Evolutionary conservation across 169 alveolate genomes (phyloP).

Genomic region (Plasmodium sp.): DNA sequence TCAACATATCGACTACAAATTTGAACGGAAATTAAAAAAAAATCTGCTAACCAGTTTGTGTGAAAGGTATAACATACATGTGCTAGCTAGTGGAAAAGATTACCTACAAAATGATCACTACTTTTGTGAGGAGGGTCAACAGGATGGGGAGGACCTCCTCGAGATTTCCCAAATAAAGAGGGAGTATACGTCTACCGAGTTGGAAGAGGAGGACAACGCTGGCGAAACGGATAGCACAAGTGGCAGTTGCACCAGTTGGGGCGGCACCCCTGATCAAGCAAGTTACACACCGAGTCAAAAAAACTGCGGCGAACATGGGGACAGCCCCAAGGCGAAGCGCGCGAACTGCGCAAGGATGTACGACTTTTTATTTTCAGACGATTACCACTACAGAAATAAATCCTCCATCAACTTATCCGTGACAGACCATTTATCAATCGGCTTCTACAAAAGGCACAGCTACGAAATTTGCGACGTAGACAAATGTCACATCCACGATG

Average conservation of each 20-base stretch:
- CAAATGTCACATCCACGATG: conserved; percentile 67
- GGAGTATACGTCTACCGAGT: conserved; percentile 8
- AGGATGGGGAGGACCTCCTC: background rate
- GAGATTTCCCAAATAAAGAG: conserved; percentile 41
- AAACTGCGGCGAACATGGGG: background rate
- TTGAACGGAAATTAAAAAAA: conserved; percentile 42
- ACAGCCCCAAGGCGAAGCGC: background rate
- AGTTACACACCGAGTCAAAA: background rate
- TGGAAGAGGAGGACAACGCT: background rate
- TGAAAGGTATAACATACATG: conserved; percentile 40
- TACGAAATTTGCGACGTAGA: conserved; percentile 69
- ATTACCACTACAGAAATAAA: conserved; percentile 70
- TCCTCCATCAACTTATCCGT: conserved; percentile 59
- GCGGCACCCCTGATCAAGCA: background rate
- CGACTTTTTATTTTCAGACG: conserved; percentile 45
- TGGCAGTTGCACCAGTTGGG: background rate
- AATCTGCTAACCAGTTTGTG: conserved; percentile 39
- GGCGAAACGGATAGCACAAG: background rate
- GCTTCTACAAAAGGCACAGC: conserved; percentile 53
- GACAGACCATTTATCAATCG: conserved; percentile 49
- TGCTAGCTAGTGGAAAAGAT: conserved; percentile 25
- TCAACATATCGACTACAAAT: conserved; percentile 60
- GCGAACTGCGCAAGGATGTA: conserved; percentile 19
- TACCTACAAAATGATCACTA: conserved; percentile 48
- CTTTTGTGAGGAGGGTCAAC: background rate